Evolutionary conservation across 768 basidiomycete genomes (phyloP), one percentile per base, ranked within the genome.

Genomic region (Mrakia hoshinonis): DNA sequence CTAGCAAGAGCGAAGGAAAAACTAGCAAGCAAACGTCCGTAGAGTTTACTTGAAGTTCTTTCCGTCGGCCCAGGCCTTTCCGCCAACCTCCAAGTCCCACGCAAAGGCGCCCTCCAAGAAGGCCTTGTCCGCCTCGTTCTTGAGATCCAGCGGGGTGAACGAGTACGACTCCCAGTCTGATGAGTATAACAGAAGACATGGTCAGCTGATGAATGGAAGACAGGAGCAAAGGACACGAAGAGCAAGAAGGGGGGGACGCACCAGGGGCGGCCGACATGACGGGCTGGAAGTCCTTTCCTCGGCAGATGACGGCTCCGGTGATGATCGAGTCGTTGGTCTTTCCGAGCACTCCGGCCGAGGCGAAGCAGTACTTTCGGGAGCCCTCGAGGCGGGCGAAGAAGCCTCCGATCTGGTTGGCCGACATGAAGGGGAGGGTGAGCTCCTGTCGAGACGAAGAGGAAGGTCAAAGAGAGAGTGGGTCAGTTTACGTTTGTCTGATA

Each of bases 311-410:
- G 63, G 81, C 86, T 78, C 96, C 96, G 55, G 86, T 78, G 81
- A 96, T 92, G 78, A 89, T 68, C 49, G 88, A 90, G 81, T 90
- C 83, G 81, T 90, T 89, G 78, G 83, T 65, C 76, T 82, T 81
- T 78, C 96, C 95, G 71, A 94, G 87, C 26, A 99, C 96, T 79
- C 91, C 92, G 58, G 92, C 80, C 54, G 91, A 94, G 18, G 88
- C 95, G 80, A 97, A 96, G 74, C 94, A 85, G 84, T 96, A 95
- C 81, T 76, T 76, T 81, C 95, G 89, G 29, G 93, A 92, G 12
- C 87, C 96, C 83, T 98, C 96, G 11, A 99, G 87, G 70, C 96
- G 91, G 85, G 94, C 81, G 86, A 94, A 97, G 87, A 95, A 92
- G 22, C 95, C 95, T 72, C 86, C 86, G 77, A 96, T 86, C 81